Conservation (phyloP, 352 stramenopile genomes). For the Pythium sp. region DNA sequence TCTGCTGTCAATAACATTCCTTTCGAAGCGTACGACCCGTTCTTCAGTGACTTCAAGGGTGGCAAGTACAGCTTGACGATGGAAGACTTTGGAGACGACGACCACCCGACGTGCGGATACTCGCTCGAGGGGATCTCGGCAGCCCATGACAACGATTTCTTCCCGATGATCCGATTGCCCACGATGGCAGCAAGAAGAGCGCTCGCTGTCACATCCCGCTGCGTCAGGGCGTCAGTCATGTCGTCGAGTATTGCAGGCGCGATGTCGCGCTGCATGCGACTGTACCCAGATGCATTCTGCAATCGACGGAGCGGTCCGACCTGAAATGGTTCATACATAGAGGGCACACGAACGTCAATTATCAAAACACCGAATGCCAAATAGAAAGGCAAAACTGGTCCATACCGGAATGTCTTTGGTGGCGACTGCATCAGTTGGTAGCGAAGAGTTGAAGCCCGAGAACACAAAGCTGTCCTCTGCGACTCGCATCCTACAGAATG, state of each 20-base stretch:
- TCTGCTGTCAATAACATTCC: conserved; percentile 4
- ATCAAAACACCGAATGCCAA: too few relatives aligned
- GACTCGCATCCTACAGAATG: conserved; percentile 69
- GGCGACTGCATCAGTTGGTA: conserved; percentile 68
- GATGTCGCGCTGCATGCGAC: conserved; percentile 58
- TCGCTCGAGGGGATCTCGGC: conserved; percentile 42
- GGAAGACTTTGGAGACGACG: conserved; percentile 48
- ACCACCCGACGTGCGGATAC: conserved; percentile 44
- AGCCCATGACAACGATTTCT: conserved; percentile 37
- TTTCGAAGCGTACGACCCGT: conserved; percentile 42
- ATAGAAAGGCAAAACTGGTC: not conserved
- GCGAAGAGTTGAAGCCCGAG: conserved; percentile 75
- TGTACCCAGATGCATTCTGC: conserved; percentile 80
- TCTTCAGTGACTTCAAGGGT: conserved; percentile 42
- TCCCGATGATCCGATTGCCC: conserved; percentile 42
- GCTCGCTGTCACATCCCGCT: conserved; percentile 70
- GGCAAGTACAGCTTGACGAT: conserved; percentile 40
- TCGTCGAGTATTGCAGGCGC: conserved; percentile 67
- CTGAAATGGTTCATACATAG: conserved; percentile 23
- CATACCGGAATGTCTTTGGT: conserved; percentile 66
- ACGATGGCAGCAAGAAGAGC: conserved; percentile 40
- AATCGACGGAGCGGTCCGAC: conserved; percentile 72
- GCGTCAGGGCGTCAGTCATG: conserved; percentile 67
- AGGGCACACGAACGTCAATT: not conserved
- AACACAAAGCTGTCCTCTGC: conserved; percentile 84